Evolutionary conservation across 441 rosid genomes (phyloP), one percentile per base, ranked within the genome.

Genomic region (Dalechampia spathulata): DNA sequence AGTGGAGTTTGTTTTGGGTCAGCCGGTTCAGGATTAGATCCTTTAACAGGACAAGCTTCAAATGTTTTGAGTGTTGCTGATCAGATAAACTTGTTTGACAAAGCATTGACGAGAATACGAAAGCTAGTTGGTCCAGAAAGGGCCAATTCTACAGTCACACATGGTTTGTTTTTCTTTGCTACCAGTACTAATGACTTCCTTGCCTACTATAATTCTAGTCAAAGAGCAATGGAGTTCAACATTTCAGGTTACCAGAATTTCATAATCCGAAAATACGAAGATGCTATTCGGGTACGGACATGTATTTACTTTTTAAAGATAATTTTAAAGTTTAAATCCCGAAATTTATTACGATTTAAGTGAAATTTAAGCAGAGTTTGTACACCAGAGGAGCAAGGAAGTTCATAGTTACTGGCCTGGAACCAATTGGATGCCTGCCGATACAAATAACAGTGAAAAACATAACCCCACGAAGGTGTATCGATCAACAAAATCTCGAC

Each of bases 371-470:
- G 34, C 49, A 78, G 84, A 72, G 58, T 39, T 60, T 78, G 48
- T 64, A 75, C 46, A 42, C 54, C 4, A 58, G 47, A 6, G 90
- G 86, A 26, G 74, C 69, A 32, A 49, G 77, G 12, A 62, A 50
- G 44, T 63, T 83, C 15, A 51, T 41, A 0, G 20, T 81, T 40
- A 57, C 65, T 2, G 78, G 87, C 46, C 62, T 81, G 37, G 75
- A 77, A 26, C 81, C 85, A 2, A 25, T 73, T 0, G 85, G 85
- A 5, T 83, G 87, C 57, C 57, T 81, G 58, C 87, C 85, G 3
- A 30, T 74, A 32, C 80, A 80, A 59, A 70, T 71, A 63, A 76
- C 79, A 10, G 13, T 55, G 1, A 17, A 8, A 8, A 53, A 44
- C 32, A 22, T 32, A 3, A 22, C 21, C 10, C 34, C 26, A 54